These are phyloP conservation scores for Aspergillus hiratsukae DNA, from an alignment of 2,329 filamentous ascomycete genomes.

Conservation along the genomic window DNA sequence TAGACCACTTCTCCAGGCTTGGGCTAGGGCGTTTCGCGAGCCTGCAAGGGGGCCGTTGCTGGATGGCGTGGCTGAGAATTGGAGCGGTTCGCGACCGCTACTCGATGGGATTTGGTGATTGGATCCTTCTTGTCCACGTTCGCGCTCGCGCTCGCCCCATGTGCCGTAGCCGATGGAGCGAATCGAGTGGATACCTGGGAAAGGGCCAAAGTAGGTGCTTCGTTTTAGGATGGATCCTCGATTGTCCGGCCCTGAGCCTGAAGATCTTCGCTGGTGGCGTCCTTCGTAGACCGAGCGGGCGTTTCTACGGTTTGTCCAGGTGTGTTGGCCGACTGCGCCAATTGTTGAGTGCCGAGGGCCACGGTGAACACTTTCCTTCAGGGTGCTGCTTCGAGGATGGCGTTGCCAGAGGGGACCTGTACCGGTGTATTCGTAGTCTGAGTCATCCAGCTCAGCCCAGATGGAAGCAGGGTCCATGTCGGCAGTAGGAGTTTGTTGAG, in stretches of 20 bases:
- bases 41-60: slow-evolving; percentile 20
- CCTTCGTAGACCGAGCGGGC: slow-evolving; percentile 12
- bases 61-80: background rate
- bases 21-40: slow-evolving; percentile 22
- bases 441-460: slow-evolving; percentile 83
- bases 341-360: slow-evolving; percentile 22
- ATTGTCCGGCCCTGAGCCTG: slow-evolving; percentile 20
- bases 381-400: slow-evolving; percentile 18
- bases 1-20: slow-evolving; percentile 22
- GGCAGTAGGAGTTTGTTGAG: slow-evolving; percentile 47
- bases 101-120: background rate
- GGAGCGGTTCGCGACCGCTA: slow-evolving; percentile 1
- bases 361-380: slow-evolving; percentile 14
- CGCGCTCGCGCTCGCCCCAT: slow-evolving; percentile 6
- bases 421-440: slow-evolving; percentile 40
- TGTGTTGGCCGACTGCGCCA: slow-evolving; percentile 13
- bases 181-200: slow-evolving; percentile 30
- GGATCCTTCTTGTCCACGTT: background rate
- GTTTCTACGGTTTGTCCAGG: slow-evolving; percentile 20
- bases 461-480: slow-evolving; percentile 72
- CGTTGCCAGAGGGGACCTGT: slow-evolving; percentile 9
- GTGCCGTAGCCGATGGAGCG: slow-evolving; percentile 24
- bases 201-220: slow-evolving; percentile 6
- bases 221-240: slow-evolving; percentile 17
- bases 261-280: slow-evolving; percentile 20